Evolutionary conservation across 192 early-diverging fungal species (phyloP), one percentile per base, ranked within the genome.

Genomic region (Fimicolochytrium jonesii): DNA sequence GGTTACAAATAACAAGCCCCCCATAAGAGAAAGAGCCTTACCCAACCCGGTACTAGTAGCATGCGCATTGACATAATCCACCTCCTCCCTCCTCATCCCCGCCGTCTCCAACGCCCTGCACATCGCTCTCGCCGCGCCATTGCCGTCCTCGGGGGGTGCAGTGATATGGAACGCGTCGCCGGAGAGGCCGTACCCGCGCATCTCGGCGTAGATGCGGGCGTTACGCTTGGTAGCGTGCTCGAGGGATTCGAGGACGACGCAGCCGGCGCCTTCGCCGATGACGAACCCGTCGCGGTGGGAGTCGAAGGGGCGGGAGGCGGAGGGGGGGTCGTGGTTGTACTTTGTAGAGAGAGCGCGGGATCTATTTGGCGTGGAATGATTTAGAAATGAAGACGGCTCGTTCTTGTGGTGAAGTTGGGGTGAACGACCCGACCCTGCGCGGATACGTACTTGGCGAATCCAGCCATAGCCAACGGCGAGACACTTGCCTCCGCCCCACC

Each of bases 111-210:
- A 58, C 1, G 93, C 92, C 3, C 89, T 71, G 31, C 66, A 64
- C 95, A 98, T 98, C 6, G 95, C 91, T 23, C 83, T 76, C n/a
- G 77, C 82, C 0, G 95, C 95, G 7, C 95, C 95, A 10, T 70
- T 61, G 5, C 95, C 95, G 61, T 91, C 86, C 6, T 83, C 78
- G 0, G 91, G 90, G 2, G 95, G 95, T 0, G 93, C 88, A 13
- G 95, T 98, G 69, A 95, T 95, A 67, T 98, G 95, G 69, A 90
- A 82, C 9, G 85, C 94, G 63, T 95, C 95, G 26, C 89, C 81
- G 18, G 92, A 92, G 18, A 95, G 72, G 2, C 95, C 95, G 72
- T 95, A 95, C 10, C 95, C 95, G 18, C 67, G 50, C 3, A 98
- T 45, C 71, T 95, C 93, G 5, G 91, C 91, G 57, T 98, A 98